phyloP scores from a whole-genome alignment of 148 eudicot species.

The Chenopodium album region DNA sequence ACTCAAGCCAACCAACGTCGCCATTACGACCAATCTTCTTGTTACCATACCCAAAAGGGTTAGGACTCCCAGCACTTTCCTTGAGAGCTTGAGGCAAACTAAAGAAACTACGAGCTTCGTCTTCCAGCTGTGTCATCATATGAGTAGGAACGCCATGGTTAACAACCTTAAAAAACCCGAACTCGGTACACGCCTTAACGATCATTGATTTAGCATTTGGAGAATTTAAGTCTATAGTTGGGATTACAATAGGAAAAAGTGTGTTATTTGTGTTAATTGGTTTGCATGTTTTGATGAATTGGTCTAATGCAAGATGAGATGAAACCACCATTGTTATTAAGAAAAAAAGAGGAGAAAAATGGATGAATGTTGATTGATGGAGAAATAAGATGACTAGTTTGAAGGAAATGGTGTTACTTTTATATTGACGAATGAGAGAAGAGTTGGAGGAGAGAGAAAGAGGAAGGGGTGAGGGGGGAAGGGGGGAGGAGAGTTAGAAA shows the following conservation, averaged over 20 bases:
- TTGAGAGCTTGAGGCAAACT: slow-evolving; percentile 36
- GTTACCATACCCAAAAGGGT: slow-evolving; percentile 70
- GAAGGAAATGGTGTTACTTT: background rate
- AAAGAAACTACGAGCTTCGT: slow-evolving; percentile 56
- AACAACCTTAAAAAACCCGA: slow-evolving; percentile 66
- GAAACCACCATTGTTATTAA: slow-evolving; percentile 36
- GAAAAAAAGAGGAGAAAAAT: background rate
- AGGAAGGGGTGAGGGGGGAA: background rate
- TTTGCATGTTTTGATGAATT: slow-evolving; percentile 27
- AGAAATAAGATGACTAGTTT: background rate
- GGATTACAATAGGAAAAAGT: slow-evolving; percentile 28
- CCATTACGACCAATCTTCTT: slow-evolving; percentile 67
- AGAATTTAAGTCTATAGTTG: slow-evolving; percentile 47
- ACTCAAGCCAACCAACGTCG: slow-evolving; percentile 86
- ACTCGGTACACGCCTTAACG: slow-evolving; percentile 63
- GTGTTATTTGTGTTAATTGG: slow-evolving; percentile 9
- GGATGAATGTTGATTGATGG: background rate
- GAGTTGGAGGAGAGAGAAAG: background rate
- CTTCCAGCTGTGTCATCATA: slow-evolving; percentile 38
- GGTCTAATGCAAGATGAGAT: slow-evolving; percentile 45
- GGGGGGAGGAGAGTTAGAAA: background rate
- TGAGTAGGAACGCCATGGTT: slow-evolving; percentile 58
- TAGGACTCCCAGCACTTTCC: slow-evolving; percentile 38
- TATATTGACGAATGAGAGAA: slow-evolving; percentile 1
- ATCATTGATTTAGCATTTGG: slow-evolving; percentile 38